Evolutionary conservation across 495 filamentous ascomycete genomes (phyloP), one percentile per base, ranked within the genome.

Genomic region (Hypoxylon intermedium): DNA sequence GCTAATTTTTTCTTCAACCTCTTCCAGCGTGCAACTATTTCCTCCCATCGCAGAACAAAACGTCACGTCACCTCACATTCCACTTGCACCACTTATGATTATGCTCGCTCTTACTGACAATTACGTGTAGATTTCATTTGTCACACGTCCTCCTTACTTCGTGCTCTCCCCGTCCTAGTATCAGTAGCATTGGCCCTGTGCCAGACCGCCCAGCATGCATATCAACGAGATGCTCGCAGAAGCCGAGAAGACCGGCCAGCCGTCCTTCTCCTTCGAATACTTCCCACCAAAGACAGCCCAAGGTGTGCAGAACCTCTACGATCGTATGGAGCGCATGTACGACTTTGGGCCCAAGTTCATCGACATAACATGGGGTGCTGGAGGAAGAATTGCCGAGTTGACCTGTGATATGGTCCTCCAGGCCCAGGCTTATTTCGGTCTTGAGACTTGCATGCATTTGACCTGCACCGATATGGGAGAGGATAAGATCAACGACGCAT

Each of bases 271-370:
- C 23, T 99, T 99, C 74, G 95, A 99, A 77, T 99, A 96, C 82
- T 99, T 98, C 76, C 93, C 95, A 40, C 95, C 95, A n/a, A 99
- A 99, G 78, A 99, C 95, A 0, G 93, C 94, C 1, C 89, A 92
- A 82, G 95, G 95, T 83, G 93, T 99, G 6, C 95, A 98, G 79
- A 99, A 99, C 72, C 85, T 99, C 51, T 99, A 99, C 78, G 95
- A 99, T 72, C 89, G 93, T 65, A 98, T 99, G 90, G 92, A 99
- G 78, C 92, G 93, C 71, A 99, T 99, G 95, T 91, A 98, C 74
- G 82, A 83, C 64, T 84, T 94, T 52, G 93, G 94, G 0, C 95
- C 95, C 11, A 86, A 89, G 58, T 99, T 98, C 77, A 91, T 99
- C 72, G 95, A 99, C 74, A 87, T 99, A 71, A 99, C 95, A 46